Conservation (phyloP, 2,329 filamentous ascomycete genomes). For the Drechslerella dactyloides region DNA sequence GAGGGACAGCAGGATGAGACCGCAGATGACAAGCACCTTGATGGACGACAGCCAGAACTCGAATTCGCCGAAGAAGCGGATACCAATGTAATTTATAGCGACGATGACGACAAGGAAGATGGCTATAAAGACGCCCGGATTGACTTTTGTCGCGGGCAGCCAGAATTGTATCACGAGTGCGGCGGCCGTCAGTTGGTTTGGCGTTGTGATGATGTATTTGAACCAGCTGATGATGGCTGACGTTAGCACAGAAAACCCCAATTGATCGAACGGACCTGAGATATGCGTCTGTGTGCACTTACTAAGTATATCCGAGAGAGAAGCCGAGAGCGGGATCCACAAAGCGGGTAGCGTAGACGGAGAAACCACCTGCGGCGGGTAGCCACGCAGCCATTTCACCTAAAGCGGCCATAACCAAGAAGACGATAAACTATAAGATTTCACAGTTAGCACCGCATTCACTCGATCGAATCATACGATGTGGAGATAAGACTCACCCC, state of each 20-base stretch:
- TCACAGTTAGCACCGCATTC: slow-evolving; percentile 54
- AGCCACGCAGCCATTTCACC: slow-evolving; percentile 77
- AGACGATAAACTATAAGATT: slow-evolving; percentile 40
- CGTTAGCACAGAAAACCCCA: neutral
- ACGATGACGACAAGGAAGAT: slow-evolving; percentile 70
- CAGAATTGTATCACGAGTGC: slow-evolving; percentile 80
- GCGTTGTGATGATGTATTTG: slow-evolving; percentile 83
- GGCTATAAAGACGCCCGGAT: slow-evolving; percentile 80
- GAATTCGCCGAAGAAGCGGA: slow-evolving; percentile 73
- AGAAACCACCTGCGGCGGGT: slow-evolving; percentile 77
- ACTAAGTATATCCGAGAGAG: slow-evolving; percentile 66
- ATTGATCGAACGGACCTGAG: neutral
- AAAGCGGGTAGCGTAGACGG: slow-evolving; percentile 76
- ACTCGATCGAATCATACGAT: neutral
- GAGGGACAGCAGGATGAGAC: slow-evolving; percentile 70
- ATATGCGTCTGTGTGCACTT: too few species aligned
- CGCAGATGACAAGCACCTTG: slow-evolving; percentile 72
- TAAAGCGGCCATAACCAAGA: slow-evolving; percentile 45
- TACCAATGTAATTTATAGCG: slow-evolving; percentile 72
- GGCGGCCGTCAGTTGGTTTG: slow-evolving; percentile 83
- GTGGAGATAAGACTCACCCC: slow-evolving; percentile 53
- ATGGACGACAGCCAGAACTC: slow-evolving; percentile 67
- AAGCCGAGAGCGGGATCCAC: slow-evolving; percentile 76
- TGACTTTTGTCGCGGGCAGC: slow-evolving; percentile 70
- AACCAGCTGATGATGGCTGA: slow-evolving; percentile 62